Percentiles rank a stretch among this genome's conserved stretches.
phyloP scores from a whole-genome alignment of 2,329 filamentous ascomycete species.

The Pseudocercospora macadamiae region DNA sequence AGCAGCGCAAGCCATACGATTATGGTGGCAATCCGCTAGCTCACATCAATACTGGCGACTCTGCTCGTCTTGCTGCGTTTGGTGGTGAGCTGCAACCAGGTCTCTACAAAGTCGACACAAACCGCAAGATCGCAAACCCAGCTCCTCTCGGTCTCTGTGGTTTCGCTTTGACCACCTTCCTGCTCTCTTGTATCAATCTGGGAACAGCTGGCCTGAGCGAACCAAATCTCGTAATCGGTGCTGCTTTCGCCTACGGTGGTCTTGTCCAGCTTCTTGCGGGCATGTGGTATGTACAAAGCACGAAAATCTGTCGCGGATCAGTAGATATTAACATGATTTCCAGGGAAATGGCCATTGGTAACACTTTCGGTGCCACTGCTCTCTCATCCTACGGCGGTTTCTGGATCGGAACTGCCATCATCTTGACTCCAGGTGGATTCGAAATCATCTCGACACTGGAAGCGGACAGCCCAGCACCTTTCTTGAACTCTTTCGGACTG shows the following conservation, averaged over 20 bases:
- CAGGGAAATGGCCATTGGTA: constrained; percentile 61
- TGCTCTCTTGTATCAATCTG: constrained; percentile 57
- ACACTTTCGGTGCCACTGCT: constrained; percentile 65
- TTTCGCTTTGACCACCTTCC: constrained; percentile 68
- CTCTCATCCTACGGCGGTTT: constrained; percentile 65
- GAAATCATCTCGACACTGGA: constrained; percentile 53
- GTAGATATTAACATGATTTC: neutral
- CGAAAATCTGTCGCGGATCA: neutral
- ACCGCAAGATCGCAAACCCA: constrained; percentile 59
- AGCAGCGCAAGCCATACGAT: constrained; percentile 52
- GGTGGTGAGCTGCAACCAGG: constrained; percentile 58
- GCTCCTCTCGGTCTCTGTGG: constrained; percentile 63
- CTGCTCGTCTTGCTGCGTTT: constrained; percentile 52
- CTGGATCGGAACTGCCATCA: constrained; percentile 64
- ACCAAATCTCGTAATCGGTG: constrained; percentile 53
- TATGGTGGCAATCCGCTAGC: constrained; percentile 57
- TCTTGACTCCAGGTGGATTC: constrained; percentile 58
- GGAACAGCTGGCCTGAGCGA: constrained; percentile 45
- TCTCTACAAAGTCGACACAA: constrained; percentile 45
- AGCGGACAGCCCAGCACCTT: constrained; percentile 43
- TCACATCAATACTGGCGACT: constrained; percentile 54
- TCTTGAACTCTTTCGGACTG: constrained; percentile 59
- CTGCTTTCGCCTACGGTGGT: constrained; percentile 55
- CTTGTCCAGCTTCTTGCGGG: constrained; percentile 55
- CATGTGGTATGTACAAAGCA: constrained; percentile 54